Conservation (phyloP, 2,329 filamentous ascomycete genomes). For the Paraphaeosphaeria sporulosa region DNA sequence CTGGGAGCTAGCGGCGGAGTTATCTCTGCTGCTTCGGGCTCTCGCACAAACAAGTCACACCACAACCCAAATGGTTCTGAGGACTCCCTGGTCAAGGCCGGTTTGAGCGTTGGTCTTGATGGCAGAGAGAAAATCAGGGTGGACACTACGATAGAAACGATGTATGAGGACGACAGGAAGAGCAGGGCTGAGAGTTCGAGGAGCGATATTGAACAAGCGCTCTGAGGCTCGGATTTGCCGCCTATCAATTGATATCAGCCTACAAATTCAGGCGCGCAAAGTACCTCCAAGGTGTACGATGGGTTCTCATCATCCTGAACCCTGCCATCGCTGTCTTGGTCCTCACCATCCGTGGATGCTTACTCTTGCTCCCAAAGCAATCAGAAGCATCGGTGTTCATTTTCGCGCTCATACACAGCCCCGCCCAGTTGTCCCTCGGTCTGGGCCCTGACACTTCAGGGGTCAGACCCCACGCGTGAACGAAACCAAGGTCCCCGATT, state of each 20-base stretch:
- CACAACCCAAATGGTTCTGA: conserved; percentile 23
- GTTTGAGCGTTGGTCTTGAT: conserved; percentile 1
- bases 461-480: too few relatives aligned
- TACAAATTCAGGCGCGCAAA: neutral
- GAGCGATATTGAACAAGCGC: neutral
- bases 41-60: neutral
- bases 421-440: too few relatives aligned
- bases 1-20: conserved; percentile 7
- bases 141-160: conserved; percentile 24
- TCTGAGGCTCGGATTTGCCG: neutral
- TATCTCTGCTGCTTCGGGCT: neutral
- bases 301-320: neutral
- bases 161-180: neutral
- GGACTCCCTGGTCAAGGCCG: conserved; percentile 23
- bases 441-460: too few relatives aligned
- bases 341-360: neutral
- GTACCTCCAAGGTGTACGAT: neutral
- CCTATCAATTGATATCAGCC: neutral
- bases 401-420: too few relatives aligned
- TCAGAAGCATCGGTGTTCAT: too few relatives aligned
- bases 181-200: conserved; percentile 9
- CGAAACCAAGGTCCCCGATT: too few relatives aligned
- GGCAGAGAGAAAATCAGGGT: conserved; percentile 19
- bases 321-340: neutral
- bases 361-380: neutral